Conservation (phyloP, 2,329 filamentous ascomycete genomes). For the Aspergillus phoenicis region DNA sequence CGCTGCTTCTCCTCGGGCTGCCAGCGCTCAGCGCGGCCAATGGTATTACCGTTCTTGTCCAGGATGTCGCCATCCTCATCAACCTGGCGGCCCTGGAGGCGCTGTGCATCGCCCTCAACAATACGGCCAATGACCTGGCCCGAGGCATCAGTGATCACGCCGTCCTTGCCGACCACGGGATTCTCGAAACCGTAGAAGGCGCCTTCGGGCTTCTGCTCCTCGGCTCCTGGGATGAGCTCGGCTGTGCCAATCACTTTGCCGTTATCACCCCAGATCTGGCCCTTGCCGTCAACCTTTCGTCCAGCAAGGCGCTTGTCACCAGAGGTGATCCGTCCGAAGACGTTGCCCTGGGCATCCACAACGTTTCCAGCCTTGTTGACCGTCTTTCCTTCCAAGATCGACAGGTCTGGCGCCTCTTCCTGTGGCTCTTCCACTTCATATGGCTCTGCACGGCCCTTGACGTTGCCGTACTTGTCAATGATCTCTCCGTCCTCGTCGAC, state of each 20-base stretch:
- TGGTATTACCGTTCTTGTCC: constrained; percentile 66
- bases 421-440: constrained; percentile 53
- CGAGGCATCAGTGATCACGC: constrained; percentile 52
- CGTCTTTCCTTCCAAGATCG: constrained; percentile 61
- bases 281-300: constrained; percentile 64
- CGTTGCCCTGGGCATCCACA: constrained; percentile 61
- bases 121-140: constrained; percentile 56
- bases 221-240: constrained; percentile 58
- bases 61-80: constrained; percentile 70
- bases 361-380: constrained; percentile 67
- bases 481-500: constrained; percentile 85
- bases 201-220: constrained; percentile 54
- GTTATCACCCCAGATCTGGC: constrained; percentile 65
- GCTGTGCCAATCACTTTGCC: constrained; percentile 63
- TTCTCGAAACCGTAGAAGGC: constrained; percentile 63
- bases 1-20: constrained; percentile 61
- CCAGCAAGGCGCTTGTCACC: constrained; percentile 61
- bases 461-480: constrained; percentile 71
- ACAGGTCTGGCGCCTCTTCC: constrained; percentile 59
- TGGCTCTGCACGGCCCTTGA: constrained; percentile 62
- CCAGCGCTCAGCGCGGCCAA: constrained; percentile 70
- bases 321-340: constrained; percentile 60
- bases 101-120: constrained; percentile 65
- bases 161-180: constrained; percentile 60
- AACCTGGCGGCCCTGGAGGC: constrained; percentile 65